Conservation (phyloP, 768 basidiomycete species). For the Suillus luteus region DNA sequence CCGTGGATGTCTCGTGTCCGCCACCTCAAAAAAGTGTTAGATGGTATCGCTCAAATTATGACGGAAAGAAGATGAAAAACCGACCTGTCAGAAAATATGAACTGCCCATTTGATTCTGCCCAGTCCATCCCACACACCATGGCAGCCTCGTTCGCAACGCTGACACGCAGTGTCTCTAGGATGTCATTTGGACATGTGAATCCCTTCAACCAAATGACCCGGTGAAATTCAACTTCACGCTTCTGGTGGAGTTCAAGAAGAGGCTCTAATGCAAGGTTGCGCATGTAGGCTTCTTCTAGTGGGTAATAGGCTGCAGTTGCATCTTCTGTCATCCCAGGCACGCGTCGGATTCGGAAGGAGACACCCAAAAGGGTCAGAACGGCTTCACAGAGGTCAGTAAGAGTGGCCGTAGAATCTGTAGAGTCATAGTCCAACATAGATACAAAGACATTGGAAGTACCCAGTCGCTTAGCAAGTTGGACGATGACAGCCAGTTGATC, state of each 20-base stretch:
- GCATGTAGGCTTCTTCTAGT: conserved; percentile 89
- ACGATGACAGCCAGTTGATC: conserved; percentile 98
- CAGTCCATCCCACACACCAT: conserved; percentile 99
- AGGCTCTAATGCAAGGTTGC: conserved; percentile 92
- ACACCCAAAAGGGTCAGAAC: conserved; percentile 92
- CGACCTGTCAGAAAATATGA: conserved; percentile 96
- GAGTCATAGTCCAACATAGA: conserved; percentile 98
- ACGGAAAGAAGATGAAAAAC: conserved; percentile 24
- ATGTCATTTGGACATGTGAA: conserved; percentile 99
- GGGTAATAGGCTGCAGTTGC: conserved; percentile 92
- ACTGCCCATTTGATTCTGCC: conserved; percentile 97
- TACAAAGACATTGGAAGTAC: conserved; percentile 89
- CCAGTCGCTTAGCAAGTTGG: conserved; percentile 89
- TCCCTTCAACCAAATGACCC: conserved; percentile 97
- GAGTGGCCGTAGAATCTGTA: conserved; percentile 90
- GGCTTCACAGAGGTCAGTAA: conserved; percentile 93
- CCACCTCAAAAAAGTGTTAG: conserved; percentile 59
- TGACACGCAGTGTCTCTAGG: conserved; percentile 91
- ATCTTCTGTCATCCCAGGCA: conserved; percentile 90
- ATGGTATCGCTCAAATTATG: conserved; percentile 9
- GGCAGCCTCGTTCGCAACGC: conserved; percentile 87
- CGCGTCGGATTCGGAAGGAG: conserved; percentile 89
- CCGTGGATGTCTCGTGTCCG: conserved; percentile 97
- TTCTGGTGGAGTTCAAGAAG: conserved; percentile 77
- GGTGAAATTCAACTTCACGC: conserved; percentile 79